Evolutionary conservation across 805 yeast genomes (phyloP), one percentile per base, ranked within the genome.

Genomic region (Saccharomycopsis vini): DNA sequence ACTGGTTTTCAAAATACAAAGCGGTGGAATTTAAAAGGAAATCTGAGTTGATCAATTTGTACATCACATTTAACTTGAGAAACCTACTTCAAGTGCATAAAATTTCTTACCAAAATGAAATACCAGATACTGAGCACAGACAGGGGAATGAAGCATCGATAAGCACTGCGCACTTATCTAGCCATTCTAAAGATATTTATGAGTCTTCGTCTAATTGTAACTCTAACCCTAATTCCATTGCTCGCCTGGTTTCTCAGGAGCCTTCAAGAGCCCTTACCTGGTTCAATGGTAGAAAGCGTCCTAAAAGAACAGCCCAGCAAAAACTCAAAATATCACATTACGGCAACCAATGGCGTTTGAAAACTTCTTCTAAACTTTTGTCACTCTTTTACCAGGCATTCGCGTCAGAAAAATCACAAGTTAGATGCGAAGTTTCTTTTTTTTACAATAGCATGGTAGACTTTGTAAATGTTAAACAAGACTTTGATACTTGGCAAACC

Each of bases 361-460:
- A 71, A 42, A 69, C 86, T 0, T 86, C 88, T 0, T 77, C 83
- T 1, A 65, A 73, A 22, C 63, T 80, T 1, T 61, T 83, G 52
- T 69, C 77, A 0, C 56, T 76, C 13, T 69, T 81, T 22, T 73
- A 73, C 54, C 61, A 62, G 35, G 81, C 85, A 1, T 81, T 79
- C 50, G 42, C 40, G 12, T 46, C 47, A 18, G 53, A 61, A 5
- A 55, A 63, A 29, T 43, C 36, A 24, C 60, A 67, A 36, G 47
- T 41, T 22, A 57, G 60, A 37, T 53, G 67, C 3, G 61, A 66
- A 3, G 57, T 60, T 22, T 69, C 77, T 5, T 49, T 61, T 0
- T 86, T 84, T 54, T 90, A 90, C 63, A 90, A 90, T 58, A 71
- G 82, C 4, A 65, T 88, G 62, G 81, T 83, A 2, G 97, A 90